These are phyloP conservation scores for Pyropia haitanensis DNA, from an alignment of 23 red algal species.

Conservation along the genomic window DNA sequence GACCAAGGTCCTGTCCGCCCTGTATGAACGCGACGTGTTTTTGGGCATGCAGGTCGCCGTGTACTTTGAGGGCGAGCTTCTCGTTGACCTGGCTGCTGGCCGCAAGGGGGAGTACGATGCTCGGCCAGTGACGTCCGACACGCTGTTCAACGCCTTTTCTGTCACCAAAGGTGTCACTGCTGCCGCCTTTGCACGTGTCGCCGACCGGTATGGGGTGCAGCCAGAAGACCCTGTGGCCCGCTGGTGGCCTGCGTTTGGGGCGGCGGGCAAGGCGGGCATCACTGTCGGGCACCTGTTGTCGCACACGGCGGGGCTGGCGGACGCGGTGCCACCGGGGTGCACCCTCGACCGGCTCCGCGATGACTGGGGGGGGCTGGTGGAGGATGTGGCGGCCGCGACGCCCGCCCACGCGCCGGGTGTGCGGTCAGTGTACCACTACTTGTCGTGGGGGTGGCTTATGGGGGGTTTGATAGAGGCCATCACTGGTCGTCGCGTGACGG, in stretches of 20 bases:
- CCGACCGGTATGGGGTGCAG: conserved; percentile 25
- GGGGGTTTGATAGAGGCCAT: conserved; percentile 46
- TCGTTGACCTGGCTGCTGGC: conserved; percentile 42
- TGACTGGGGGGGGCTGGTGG: conserved; percentile 69
- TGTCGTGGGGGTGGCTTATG: conserved; percentile 73
- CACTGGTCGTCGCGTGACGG: conserved; percentile 18
- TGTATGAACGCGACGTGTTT: conserved; percentile 31
- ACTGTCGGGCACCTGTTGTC: conserved; percentile 44
- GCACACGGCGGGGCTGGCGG: conserved; percentile 55
- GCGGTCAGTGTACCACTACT: conserved; percentile 38
- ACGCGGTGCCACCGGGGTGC: conserved; percentile 24
- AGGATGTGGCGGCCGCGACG: conserved; percentile 17
- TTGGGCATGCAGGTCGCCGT: conserved; percentile 64
- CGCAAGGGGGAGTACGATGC: conserved; percentile 19
- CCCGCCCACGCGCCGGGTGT: conserved; percentile 32
- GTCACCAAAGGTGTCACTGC: conserved; percentile 63
- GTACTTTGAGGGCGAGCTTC: conserved; percentile 40
- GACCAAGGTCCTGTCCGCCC: background rate
- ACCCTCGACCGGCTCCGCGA: conserved; percentile 20
- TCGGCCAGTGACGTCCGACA: conserved; percentile 40
- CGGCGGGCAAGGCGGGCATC: conserved; percentile 17
- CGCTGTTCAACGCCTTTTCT: conserved; percentile 62
- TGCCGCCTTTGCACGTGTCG: conserved; percentile 31
- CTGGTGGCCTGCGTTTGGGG: conserved; percentile 67
- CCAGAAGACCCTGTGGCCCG: conserved; percentile 18